Percentiles rank a stretch among this genome's conserved stretches.
phyloP scores from a whole-genome alignment of 208 protist species.

The Leishmania aethiopica region DNA sequence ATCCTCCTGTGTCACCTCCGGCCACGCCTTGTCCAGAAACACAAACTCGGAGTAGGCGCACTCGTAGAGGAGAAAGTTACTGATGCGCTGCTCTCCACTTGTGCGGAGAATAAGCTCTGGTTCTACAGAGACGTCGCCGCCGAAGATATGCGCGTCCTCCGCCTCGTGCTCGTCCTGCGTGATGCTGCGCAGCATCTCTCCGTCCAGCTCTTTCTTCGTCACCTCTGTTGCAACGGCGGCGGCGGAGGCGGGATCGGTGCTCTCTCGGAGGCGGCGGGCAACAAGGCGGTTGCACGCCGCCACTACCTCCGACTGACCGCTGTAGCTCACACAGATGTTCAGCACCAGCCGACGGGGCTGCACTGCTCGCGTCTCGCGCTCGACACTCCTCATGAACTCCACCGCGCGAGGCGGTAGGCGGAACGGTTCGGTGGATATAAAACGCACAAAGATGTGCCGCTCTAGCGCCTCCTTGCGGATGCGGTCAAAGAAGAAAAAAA shows the following conservation, averaged over 20 bases:
- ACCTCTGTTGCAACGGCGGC: conserved; percentile 18
- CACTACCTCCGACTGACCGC: conserved; percentile 74
- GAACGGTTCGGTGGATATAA: conserved; percentile 69
- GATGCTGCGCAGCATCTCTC: conserved; percentile 84
- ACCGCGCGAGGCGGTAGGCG: conserved; percentile 56
- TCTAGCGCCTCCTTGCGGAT: conserved; percentile 52
- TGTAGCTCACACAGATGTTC: conserved; percentile 92
- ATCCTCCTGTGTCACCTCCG: conserved; percentile 62
- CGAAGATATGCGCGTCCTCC: conserved; percentile 55
- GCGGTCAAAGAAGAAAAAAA: conserved; percentile 83
- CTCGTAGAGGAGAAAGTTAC: conserved; percentile 91
- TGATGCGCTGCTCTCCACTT: conserved; percentile 83
- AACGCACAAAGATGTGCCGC: conserved; percentile 86
- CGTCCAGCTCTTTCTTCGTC: conserved; percentile 53
- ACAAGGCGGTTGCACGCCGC: conserved; percentile 65
- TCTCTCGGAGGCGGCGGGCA: conserved; percentile 17
- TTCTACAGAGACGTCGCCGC: conserved; percentile 32
- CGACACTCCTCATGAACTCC: conserved; percentile 68
- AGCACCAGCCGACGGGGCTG: conserved; percentile 60
- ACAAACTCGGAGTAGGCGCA: conserved; percentile 87
- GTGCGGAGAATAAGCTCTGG: conserved; percentile 88
- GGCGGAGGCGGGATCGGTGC: background rate
- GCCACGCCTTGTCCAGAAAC: conserved; percentile 82
- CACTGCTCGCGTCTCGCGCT: conserved; percentile 58
- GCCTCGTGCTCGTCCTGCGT: conserved; percentile 70